Evolutionary conservation across 2,329 filamentous ascomycete genomes (phyloP), one percentile per base, ranked within the genome.

Genomic region (Corniculantispora saksenae): DNA sequence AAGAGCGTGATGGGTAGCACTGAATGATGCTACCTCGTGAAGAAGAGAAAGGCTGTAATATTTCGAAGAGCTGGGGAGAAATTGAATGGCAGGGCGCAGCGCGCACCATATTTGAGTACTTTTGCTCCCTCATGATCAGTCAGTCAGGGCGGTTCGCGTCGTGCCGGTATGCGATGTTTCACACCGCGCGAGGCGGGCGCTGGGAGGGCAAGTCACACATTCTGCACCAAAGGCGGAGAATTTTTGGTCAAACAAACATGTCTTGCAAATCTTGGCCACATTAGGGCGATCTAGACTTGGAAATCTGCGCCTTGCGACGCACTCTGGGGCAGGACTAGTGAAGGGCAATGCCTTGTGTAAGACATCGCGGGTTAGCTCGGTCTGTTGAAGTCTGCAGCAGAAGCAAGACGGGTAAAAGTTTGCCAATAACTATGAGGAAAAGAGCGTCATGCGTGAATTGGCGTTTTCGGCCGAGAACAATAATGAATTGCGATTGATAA

Each of bases 161-260:
- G 32, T 15, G 45, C 8, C 32, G 58, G 58, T 10, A 61, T 61
- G 47, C 58, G n/a, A 51, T 61, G 58, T 61, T 40, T 61, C 47
- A 61, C 58, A n/a, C 32, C 32, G 21, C 54, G 32, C 47, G 29
- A 61, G 47, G 47, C 1, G 45, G n/a, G 58, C 56, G 40, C 2
- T 7, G 27, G n/a, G 29, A 15, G 19, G 23, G 13, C 25, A 17
- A 43, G 25, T 15, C 23, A 15, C 23, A 59, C 23, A 27, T 32
- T 32, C 6, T 12, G 35, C 47, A 48, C 58, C 32, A 61, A 61
- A 35, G 29, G 38, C 5, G 38, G 38, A 13, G 8, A 43, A 3
- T 10, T 29, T 35, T 48, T 23, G 47, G n/a, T n/a, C n/a, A n/a
- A n/a, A n/a, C n/a, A 61, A 27, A 53, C 29, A 40, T 40, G 48